A percentile compares a stretch with the other conserved stretches of the same genome.
phyloP scores from a whole-genome alignment of 2,329 filamentous ascomycete genomes.

The Penicillium sp. region DNA sequence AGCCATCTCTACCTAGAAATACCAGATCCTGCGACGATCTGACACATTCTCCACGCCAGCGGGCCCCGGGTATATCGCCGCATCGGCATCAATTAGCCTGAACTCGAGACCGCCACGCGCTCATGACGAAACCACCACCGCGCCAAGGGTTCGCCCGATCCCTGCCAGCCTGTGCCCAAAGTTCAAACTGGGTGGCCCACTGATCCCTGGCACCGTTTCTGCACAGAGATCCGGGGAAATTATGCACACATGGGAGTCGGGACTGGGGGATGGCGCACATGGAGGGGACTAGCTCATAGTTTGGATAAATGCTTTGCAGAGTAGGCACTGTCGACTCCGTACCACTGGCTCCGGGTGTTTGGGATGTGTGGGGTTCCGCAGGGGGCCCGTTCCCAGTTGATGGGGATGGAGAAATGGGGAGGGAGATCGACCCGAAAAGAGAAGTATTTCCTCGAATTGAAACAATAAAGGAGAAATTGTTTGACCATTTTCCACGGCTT shows the following conservation, averaged over 20 bases:
- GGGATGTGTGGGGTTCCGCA: neutral
- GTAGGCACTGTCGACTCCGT: too few relatives aligned
- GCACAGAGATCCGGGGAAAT: neutral
- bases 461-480: neutral
- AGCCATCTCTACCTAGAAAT: neutral
- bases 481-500: conserved; percentile 3
- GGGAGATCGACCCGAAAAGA: neutral
- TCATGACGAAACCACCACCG: neutral
- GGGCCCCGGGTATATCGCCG: neutral
- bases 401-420: neutral
- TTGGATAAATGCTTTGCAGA: neutral
- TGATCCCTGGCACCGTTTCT: neutral
- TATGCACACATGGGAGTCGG: neutral
- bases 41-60: neutral
- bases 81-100: neutral
- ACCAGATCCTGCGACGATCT: neutral
- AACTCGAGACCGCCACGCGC: neutral
- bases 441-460: conserved; percentile 20
- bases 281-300: neutral
- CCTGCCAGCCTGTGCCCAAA: too few relatives aligned
- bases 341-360: neutral
- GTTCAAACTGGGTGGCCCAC: too few relatives aligned
- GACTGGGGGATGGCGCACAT: neutral
- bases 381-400: neutral
- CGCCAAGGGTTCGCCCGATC: neutral